Conservation (phyloP, 768 basidiomycete species). For the Cystofilobasidium macerans region DNA sequence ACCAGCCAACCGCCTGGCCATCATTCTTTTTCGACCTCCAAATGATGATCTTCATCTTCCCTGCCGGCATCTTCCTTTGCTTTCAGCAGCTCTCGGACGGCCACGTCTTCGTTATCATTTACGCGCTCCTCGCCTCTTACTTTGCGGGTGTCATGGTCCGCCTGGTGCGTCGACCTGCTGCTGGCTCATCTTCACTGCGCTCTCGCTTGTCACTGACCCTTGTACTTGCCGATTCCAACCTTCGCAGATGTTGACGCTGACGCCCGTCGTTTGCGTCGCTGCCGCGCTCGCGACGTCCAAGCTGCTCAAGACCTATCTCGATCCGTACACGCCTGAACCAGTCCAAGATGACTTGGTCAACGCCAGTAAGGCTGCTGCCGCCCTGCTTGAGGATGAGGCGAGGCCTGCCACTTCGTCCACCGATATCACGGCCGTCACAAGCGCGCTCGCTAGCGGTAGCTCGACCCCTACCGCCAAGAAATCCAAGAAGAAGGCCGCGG, state of each 20-base stretch:
- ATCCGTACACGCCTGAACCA: conserved; percentile 57
- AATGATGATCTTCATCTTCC: conserved; percentile 95
- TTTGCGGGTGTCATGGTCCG: conserved; percentile 99
- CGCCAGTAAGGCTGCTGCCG: conserved; percentile 35
- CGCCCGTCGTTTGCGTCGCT: conserved; percentile 88
- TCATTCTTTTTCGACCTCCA: conserved; percentile 99
- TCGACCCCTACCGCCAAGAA: conserved; percentile 45
- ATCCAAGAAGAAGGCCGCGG: conserved; percentile 44
- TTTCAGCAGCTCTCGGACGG: conserved; percentile 92
- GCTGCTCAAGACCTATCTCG: conserved; percentile 79
- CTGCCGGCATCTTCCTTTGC: conserved; percentile 85
- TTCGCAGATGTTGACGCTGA: conserved; percentile 84
- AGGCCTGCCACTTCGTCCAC: conserved; percentile 37
- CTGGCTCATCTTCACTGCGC: not conserved
- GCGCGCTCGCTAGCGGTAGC: conserved; percentile 40
- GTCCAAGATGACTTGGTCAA: conserved; percentile 28
- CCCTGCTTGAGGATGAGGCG: conserved; percentile 33
- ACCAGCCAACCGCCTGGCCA: conserved; percentile 99
- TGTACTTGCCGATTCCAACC: no score
- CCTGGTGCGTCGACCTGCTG: conserved; percentile 7
- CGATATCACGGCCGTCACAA: conserved; percentile 54
- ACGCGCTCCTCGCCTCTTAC: conserved; percentile 88
- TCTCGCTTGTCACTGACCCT: not conserved
- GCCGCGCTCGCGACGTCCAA: conserved; percentile 83
- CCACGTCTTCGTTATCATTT: conserved; percentile 97